A percentile compares a stretch with the other conserved stretches of the same genome.
These are phyloP conservation scores for Naematelia encephala DNA, from an alignment of 768 basidiomycete species.

Conservation along the genomic window DNA sequence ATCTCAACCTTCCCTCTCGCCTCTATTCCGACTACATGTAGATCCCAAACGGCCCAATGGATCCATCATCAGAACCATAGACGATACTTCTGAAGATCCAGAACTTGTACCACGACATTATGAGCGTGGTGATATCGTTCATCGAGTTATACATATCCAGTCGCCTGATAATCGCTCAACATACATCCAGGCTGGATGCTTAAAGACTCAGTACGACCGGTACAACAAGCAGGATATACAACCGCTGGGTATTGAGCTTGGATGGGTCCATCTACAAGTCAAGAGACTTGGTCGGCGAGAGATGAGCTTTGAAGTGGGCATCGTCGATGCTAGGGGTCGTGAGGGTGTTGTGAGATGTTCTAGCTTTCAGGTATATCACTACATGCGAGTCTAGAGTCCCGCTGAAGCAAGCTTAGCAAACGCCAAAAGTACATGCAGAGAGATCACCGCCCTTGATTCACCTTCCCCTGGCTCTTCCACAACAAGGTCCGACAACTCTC, in stretches of 20 bases:
- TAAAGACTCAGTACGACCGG: not conserved
- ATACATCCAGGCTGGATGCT: conserved; percentile 43
- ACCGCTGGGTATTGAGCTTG: conserved; percentile 34
- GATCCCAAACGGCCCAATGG: conserved; percentile 16
- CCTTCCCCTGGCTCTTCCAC: conserved; percentile 39
- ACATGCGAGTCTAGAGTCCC: no score
- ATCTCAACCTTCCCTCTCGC: conserved; percentile 36
- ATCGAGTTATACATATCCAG: conserved; percentile 43
- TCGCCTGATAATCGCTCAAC: conserved; percentile 27
- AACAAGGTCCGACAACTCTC: conserved; percentile 16
- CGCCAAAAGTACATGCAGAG: conserved; percentile 26
- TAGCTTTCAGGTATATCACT: conserved; percentile 30
- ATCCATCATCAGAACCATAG: conserved; percentile 23
- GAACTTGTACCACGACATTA: conserved; percentile 2
- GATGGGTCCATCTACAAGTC: conserved; percentile 37
- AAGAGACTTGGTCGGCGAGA: conserved; percentile 29
- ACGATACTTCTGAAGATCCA: conserved; percentile 14
- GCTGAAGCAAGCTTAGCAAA: no score
- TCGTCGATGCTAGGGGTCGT: conserved; percentile 33
- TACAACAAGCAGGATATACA: not conserved
- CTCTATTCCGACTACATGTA: conserved; percentile 25
- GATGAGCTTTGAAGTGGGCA: conserved; percentile 38
- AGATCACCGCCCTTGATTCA: conserved; percentile 35
- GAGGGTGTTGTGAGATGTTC: conserved; percentile 37
- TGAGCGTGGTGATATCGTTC: conserved; percentile 13